These are phyloP conservation scores for Monilinia laxa DNA, from an alignment of 2,329 filamentous ascomycete genomes.

Conservation along the genomic window DNA sequence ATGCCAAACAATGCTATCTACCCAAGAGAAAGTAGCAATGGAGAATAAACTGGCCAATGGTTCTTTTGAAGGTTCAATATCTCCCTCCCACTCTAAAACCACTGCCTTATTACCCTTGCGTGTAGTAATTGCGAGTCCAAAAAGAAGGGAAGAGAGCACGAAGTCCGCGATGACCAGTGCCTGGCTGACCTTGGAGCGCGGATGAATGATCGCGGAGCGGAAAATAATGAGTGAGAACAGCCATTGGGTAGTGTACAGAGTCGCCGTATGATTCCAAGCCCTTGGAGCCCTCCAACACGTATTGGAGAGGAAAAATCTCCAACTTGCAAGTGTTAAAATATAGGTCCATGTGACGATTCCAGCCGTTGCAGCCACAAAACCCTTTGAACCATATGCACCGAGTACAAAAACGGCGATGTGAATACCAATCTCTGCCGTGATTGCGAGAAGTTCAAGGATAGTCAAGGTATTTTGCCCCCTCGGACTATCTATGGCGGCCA, in stretches of 20 bases:
- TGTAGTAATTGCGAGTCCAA: slow-evolving; percentile 74
- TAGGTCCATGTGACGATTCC: slow-evolving; percentile 79
- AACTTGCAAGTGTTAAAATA: slow-evolving; percentile 67
- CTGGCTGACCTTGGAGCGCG: slow-evolving; percentile 61
- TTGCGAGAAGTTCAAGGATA: slow-evolving; percentile 70
- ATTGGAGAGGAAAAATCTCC: slow-evolving; percentile 68
- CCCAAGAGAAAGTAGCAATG: slow-evolving; percentile 83
- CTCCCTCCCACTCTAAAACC: slow-evolving; percentile 82
- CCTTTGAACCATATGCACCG: slow-evolving; percentile 57
- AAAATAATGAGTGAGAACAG: slow-evolving; percentile 73
- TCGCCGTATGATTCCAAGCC: slow-evolving; percentile 90
- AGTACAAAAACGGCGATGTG: slow-evolving; percentile 65
- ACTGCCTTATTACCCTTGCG: slow-evolving; percentile 92
- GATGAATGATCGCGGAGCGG: slow-evolving; percentile 81
- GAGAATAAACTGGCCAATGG: slow-evolving; percentile 87
- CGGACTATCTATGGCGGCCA: slow-evolving; percentile 74
- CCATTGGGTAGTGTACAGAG: slow-evolving; percentile 82
- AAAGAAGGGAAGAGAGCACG: slow-evolving; percentile 68
- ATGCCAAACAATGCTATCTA: slow-evolving; percentile 83
- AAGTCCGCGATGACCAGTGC: slow-evolving; percentile 73
- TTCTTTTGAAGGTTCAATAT: slow-evolving; percentile 82
- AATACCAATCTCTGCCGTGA: slow-evolving; percentile 68
- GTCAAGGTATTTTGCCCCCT: slow-evolving; percentile 69
- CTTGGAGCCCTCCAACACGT: slow-evolving; percentile 66
- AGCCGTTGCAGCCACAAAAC: slow-evolving; percentile 60